A percentile compares a stretch with the other conserved stretches of the same genome.
Evolutionary conservation across 169 alveolate genomes (phyloP).

Genomic region (Amoebophrya sp.): DNA sequence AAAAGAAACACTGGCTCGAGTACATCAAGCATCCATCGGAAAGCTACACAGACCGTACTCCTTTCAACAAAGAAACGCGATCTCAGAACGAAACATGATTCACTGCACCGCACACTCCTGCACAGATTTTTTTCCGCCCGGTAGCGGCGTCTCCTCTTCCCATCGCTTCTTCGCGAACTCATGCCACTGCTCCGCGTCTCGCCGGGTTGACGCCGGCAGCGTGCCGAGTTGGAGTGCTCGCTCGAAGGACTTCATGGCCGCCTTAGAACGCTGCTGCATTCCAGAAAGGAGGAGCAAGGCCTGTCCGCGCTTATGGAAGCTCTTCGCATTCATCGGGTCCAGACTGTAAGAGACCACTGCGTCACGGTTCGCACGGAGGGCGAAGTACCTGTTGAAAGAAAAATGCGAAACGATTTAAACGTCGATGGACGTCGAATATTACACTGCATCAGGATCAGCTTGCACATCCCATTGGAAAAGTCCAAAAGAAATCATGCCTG

Average conservation of each 20-base stretch:
- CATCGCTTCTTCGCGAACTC: neutral
- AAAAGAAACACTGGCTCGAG: too few species aligned
- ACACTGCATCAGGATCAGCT: too few species aligned
- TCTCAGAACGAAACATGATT: too few species aligned
- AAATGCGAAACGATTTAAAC: too few species aligned
- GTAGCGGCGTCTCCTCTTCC: neutral
- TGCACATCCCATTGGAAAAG: too few species aligned
- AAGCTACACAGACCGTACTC: too few species aligned
- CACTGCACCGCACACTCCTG: constrained; percentile 11
- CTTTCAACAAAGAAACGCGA: too few species aligned
- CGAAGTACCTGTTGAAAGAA: neutral
- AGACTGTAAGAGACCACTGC: neutral
- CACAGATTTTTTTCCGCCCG: neutral
- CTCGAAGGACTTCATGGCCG: neutral
- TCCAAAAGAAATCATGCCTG: too few species aligned
- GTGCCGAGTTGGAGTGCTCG: neutral
- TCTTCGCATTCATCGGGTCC: constrained; percentile 4
- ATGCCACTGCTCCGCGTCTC: neutral
- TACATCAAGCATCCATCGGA: too few species aligned
- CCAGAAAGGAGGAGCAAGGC: neutral
- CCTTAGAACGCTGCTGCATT: neutral
- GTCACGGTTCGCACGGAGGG: constrained; percentile 6
- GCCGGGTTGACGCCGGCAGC: neutral
- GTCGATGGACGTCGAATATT: too few species aligned
- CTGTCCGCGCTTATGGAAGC: constrained; percentile 8